Evolutionary conservation across 2,329 filamentous ascomycete genomes (phyloP).

Genomic region (Cladophialophora exuberans): DNA sequence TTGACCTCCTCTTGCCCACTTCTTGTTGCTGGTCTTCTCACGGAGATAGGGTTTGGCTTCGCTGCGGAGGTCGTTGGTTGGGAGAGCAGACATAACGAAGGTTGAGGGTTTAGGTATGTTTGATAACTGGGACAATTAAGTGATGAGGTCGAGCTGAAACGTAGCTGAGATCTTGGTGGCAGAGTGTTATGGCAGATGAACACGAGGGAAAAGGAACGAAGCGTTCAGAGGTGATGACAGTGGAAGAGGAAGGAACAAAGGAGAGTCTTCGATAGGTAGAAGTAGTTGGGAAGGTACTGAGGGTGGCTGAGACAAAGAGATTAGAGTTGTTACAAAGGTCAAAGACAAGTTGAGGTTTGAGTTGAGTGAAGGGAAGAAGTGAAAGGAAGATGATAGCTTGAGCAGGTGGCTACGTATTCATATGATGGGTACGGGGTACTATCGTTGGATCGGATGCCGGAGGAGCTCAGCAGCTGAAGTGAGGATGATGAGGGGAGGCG

Average conservation of each 20-base stretch:
- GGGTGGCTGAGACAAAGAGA: conserved; percentile 11
- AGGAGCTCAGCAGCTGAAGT: not conserved
- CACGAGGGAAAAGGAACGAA: conserved; percentile 11
- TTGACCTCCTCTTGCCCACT: conserved; percentile 44
- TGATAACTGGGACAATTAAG: conserved; percentile 21
- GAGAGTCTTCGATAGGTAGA: conserved; percentile 4
- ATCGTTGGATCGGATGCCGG: conserved; percentile 2
- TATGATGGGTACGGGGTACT: too few species aligned
- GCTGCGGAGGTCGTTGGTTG: conserved; percentile 58
- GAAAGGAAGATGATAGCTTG: too few species aligned
- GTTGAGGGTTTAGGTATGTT: not conserved
- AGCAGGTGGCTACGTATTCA: too few species aligned
- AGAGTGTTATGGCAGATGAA: not conserved
- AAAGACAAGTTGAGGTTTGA: conserved; percentile 5
- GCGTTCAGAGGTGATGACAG: conserved; percentile 11
- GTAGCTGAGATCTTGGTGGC: not conserved
- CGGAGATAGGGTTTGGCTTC: conserved; percentile 53
- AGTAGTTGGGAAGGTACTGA: not conserved
- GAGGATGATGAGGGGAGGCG: conserved; percentile 6
- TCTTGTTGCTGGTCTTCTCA: conserved; percentile 43
- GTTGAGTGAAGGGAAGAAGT: too few species aligned
- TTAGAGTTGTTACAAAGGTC: conserved; percentile 7
- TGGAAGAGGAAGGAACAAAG: conserved; percentile 23
- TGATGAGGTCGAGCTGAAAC: conserved; percentile 1
- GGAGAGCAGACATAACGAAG: conserved; percentile 41